Evolutionary conservation across 225 moss, liverwort and hornwort genomes (phyloP), one percentile per base, ranked within the genome.

Genomic region (Lunularia cruciata): DNA sequence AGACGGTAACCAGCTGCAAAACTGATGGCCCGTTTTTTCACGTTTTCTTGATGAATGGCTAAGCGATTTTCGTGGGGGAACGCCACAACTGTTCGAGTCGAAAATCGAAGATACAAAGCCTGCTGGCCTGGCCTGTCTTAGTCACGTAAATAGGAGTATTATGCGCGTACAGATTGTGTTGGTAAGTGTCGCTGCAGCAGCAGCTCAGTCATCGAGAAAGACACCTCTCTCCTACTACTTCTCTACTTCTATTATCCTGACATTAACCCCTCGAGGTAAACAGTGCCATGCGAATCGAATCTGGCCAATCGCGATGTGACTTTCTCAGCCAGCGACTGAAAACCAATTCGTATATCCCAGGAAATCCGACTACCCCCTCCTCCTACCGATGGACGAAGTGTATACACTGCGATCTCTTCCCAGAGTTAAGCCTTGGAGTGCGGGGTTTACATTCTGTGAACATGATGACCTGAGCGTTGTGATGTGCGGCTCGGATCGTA

Each of bases 261-360:
- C 56, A 57, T 11, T 57, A 14, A 36, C 35, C 59, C 30, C 59
- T 60, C 37, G 0, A 60, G 36, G 59, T 18, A 37, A 60, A 60
- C 59, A 60, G 59, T 60, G 37, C 59, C 59, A 60, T 60, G 59
- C 59, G 59, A 57, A 57, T 31, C 32, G 32, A 57, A 57, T 57
- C 56, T 32, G 32, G 56, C 56, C 32, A 57, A 57, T 57, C 6
- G 43, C n/a, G n/a, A n/a, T n/a, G n/a, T n/a, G n/a, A n/a, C n/a
- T n/a, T n/a, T n/a, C n/a, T n/a, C n/a, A n/a, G n/a, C n/a, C n/a
- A n/a, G n/a, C n/a, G n/a, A n/a, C n/a, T n/a, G n/a, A n/a, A n/a
- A n/a, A n/a, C n/a, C n/a, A n/a, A n/a, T n/a, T n/a, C n/a, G n/a
- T n/a, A n/a, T n/a, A n/a, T 11, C 43, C 43, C 43, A 16, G 43